Evolutionary conservation across 2,329 filamentous ascomycete genomes (phyloP).

Genomic region (Trichoderma semiorbis): DNA sequence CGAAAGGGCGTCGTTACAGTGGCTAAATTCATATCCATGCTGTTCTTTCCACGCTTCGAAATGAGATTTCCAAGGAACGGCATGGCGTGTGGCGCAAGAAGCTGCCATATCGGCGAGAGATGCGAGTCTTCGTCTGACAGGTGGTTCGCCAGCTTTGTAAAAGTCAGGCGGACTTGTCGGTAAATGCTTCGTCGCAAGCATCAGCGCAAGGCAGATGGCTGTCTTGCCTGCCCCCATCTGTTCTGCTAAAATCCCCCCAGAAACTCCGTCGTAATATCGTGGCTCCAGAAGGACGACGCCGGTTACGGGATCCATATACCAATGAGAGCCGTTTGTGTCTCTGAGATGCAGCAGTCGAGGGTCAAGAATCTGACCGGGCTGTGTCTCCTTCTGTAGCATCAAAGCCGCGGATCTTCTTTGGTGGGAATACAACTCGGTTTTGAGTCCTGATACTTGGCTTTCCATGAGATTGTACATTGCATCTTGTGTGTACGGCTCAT

Average conservation of each 20-base stretch:
- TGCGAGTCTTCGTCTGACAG: constrained; percentile 47
- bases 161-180: constrained; percentile 63
- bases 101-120: constrained; percentile 75
- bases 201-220: constrained; percentile 73
- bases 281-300: constrained; percentile 62
- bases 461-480: constrained; percentile 55
- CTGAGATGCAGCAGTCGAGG: constrained; percentile 62
- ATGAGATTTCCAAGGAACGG: constrained; percentile 66
- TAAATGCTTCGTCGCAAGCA: constrained; percentile 71
- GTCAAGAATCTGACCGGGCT: constrained; percentile 64
- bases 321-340: constrained; percentile 60
- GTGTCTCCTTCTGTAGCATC: constrained; percentile 79
- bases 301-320: constrained; percentile 67
- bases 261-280: constrained; percentile 67
- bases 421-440: constrained; percentile 68
- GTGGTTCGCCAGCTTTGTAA: constrained; percentile 44
- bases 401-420: constrained; percentile 75
- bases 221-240: constrained; percentile 86
- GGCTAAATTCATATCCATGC: constrained; percentile 47
- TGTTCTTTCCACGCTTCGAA: constrained; percentile 50
- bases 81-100: constrained; percentile 60
- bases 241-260: constrained; percentile 76
- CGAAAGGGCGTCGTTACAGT: constrained; percentile 55
- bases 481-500: constrained; percentile 48
- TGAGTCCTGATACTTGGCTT: constrained; percentile 54